phyloP scores from a whole-genome alignment of 2,329 filamentous ascomycete species.

The Ceratocystiopsis brevicomis region DNA sequence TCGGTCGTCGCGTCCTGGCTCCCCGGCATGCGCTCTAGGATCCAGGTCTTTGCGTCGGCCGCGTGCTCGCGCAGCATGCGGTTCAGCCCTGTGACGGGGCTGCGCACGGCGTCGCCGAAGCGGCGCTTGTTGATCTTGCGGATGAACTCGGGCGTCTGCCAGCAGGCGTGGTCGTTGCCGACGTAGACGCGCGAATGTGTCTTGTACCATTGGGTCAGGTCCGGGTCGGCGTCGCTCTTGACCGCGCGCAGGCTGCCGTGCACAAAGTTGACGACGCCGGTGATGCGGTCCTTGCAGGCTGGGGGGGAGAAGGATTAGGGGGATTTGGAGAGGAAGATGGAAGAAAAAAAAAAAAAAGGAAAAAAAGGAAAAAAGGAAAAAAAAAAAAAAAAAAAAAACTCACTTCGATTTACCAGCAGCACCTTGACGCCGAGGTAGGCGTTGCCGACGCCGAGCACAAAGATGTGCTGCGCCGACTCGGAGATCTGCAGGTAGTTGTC shows the following conservation, averaged over 20 bases:
- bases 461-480: slow-evolving; percentile 51
- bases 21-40: slow-evolving; percentile 20
- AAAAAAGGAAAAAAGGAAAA: neutral
- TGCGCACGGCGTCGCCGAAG: slow-evolving; percentile 39
- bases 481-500: slow-evolving; percentile 86
- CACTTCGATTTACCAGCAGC: slow-evolving; percentile 60
- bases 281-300: slow-evolving; percentile 49
- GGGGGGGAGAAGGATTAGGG: no score
- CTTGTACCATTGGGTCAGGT: slow-evolving; percentile 65
- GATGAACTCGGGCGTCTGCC: slow-evolving; percentile 42
- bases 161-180: slow-evolving; percentile 54
- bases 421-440: slow-evolving; percentile 71
- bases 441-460: slow-evolving; percentile 77
- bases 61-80: slow-evolving; percentile 39
- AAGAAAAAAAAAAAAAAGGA: no score
- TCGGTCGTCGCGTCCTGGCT: slow-evolving; percentile 27
- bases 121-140: slow-evolving; percentile 40
- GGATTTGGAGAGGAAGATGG: no score
- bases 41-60: slow-evolving; percentile 31
- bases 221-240: slow-evolving; percentile 57
- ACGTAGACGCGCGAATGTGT: slow-evolving; percentile 66
- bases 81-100: slow-evolving; percentile 27
- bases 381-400: slow-evolving; percentile 8
- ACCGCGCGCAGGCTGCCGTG: slow-evolving; percentile 59
- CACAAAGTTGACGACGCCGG: slow-evolving; percentile 65